Evolutionary conservation across 805 yeast genomes (phyloP), one percentile per base, ranked within the genome.

Genomic region (Blastobotrys peoriensis): DNA sequence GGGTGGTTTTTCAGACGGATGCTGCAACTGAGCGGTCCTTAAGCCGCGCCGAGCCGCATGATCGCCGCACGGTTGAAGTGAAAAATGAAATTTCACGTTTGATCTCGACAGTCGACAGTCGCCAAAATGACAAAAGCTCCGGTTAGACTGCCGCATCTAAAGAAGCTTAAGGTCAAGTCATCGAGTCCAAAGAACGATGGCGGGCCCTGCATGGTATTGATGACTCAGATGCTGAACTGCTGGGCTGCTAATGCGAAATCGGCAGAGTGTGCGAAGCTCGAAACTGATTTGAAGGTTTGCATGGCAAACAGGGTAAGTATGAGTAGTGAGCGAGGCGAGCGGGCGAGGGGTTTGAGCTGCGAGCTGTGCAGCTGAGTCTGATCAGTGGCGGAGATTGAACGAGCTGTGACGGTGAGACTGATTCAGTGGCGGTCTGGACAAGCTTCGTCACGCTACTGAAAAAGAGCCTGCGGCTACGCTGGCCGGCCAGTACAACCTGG

Each of bases 221-320:
- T 89, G 89, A 81, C 93, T 1, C 81, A 86, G 39, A 72, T 89
- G 62, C 70, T 89, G 55, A 86, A 84, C 71, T 89, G 98, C 68
- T 89, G 98, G 98, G 94, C 96, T 2, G 85, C 96, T 19, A 85
- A 86, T 66, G 91, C 94, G 40, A 95, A 87, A 64, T 69, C 82
- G 18, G 67, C 73, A 8, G 73, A 68, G 38, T 89, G 98, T 66
- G 69, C 73, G 19, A 70, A 68, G 5, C 65, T 86, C 38, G 94
- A 83, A 58, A 62, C 65, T 28, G 86, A 85, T 49, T 74, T 88
- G 61, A 86, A 86, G 59, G 65, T 65, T 10, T 89, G 96, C 61
- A 84, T 86, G 83, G 65, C 69, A 40, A 68, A 59, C 15, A 59
- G 59, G 52, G 65, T 60, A 55, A 43, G 65, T 59, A 39, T 40